Conservation (phyloP, 1,284 basidiomycete genomes). For the Sporisorium graminicola region DNA sequence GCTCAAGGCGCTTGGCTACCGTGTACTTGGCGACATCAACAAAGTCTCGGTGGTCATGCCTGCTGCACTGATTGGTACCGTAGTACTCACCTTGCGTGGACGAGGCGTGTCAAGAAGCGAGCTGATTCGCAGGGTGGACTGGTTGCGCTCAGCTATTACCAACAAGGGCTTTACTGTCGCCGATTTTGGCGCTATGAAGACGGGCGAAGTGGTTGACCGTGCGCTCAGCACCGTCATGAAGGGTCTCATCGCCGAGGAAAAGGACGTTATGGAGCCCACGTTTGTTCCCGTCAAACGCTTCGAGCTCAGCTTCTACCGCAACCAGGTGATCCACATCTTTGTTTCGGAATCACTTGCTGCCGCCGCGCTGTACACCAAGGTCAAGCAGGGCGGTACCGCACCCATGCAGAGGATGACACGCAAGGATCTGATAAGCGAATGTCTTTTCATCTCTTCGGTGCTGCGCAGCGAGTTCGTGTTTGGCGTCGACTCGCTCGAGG, state of each 20-base stretch:
- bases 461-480: slow-evolving; percentile 70
- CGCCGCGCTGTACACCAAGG: slow-evolving; percentile 66
- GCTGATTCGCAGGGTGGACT: slow-evolving; percentile 67
- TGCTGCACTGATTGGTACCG: slow-evolving; percentile 69
- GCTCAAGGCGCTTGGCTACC: slow-evolving; percentile 69
- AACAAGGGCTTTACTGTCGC: slow-evolving; percentile 69
- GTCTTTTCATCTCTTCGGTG: slow-evolving; percentile 67
- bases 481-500: slow-evolving; percentile 65
- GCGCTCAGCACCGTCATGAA: slow-evolving; percentile 67
- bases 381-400: slow-evolving; percentile 69
- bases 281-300: slow-evolving; percentile 68
- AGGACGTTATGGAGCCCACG: slow-evolving; percentile 69
- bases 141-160: slow-evolving; percentile 64
- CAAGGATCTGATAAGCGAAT: slow-evolving; percentile 55
- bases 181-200: slow-evolving; percentile 66
- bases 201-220: slow-evolving; percentile 66
- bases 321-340: slow-evolving; percentile 69
- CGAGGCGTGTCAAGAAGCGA: slow-evolving; percentile 69
- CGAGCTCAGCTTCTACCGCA: slow-evolving; percentile 70
- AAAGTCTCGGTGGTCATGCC: slow-evolving; percentile 70
- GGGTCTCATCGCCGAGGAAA: slow-evolving; percentile 65
- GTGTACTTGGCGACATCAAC: slow-evolving; percentile 70
- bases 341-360: slow-evolving; percentile 61
- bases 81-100: slow-evolving; percentile 69
- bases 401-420: slow-evolving; percentile 66